phyloP scores from a whole-genome alignment of 768 basidiomycete species.

The Lactarius sanguifluus region DNA sequence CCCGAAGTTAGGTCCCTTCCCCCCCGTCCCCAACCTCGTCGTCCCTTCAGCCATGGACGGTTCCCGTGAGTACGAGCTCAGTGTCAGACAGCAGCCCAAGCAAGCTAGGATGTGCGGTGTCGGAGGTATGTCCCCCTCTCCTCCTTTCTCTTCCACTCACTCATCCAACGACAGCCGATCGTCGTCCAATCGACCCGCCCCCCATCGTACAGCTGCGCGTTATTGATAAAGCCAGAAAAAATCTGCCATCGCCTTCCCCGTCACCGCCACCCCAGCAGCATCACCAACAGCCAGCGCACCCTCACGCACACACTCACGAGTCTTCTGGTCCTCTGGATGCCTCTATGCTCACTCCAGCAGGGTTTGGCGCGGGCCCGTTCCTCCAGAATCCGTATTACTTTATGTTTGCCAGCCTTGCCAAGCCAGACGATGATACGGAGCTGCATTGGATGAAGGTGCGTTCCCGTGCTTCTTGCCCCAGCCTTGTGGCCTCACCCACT shows the following conservation, averaged over 20 bases:
- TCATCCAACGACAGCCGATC: constrained; percentile 60
- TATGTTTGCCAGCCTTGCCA: constrained; percentile 90
- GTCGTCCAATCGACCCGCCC: constrained; percentile 95
- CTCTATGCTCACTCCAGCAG: constrained; percentile 28
- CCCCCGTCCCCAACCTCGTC: constrained; percentile 19
- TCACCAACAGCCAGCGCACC: constrained; percentile 13
- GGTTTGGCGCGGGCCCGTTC: constrained; percentile 55
- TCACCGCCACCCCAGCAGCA: constrained; percentile 26
- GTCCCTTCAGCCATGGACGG: constrained; percentile 29
- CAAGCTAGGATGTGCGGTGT: constrained; percentile 91
- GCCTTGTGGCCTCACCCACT: not conserved
- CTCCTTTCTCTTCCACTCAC: not conserved
- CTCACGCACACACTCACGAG: constrained; percentile 17
- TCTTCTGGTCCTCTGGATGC: constrained; percentile 20
- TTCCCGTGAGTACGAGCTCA: constrained; percentile 79
- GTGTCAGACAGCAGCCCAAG: constrained; percentile 87
- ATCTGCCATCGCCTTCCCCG: constrained; percentile 29
- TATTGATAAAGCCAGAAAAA: constrained; percentile 56
- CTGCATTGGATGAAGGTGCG: constrained; percentile 80
- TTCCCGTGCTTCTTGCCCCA: not conserved
- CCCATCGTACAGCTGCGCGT: constrained; percentile 95
- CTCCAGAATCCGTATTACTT: constrained; percentile 94
- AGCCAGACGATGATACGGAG: constrained; percentile 86
- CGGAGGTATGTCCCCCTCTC: constrained; percentile 54
- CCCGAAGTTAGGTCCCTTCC: constrained; percentile 27